Evolutionary conservation across 352 stramenopile species (phyloP).

Genomic region (Pythium aquatile): DNA sequence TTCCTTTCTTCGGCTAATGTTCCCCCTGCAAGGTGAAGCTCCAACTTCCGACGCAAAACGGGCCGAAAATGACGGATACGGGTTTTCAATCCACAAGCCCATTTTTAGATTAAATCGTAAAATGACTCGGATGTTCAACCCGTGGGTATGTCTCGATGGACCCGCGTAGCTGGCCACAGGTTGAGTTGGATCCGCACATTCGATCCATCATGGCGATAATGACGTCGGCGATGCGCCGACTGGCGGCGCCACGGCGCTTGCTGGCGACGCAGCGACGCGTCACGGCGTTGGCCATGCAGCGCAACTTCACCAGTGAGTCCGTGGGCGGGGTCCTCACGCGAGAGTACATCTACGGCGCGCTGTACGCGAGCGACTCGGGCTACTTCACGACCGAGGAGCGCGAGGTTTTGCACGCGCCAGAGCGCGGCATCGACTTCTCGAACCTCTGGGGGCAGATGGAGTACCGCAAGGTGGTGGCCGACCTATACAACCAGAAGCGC

Average conservation of each 20-base stretch:
- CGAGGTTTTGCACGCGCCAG: conserved; percentile 70
- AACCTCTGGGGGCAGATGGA: conserved; percentile 75
- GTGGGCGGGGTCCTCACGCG: conserved; percentile 50
- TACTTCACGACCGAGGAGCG: conserved; percentile 82
- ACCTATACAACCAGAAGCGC: conserved; percentile 63
- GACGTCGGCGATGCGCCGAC: conserved; percentile 8
- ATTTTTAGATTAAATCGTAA: background rate
- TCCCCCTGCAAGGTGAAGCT: conserved; percentile 2
- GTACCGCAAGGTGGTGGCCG: conserved; percentile 59
- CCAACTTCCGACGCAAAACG: background rate
- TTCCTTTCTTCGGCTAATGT: conserved; percentile 2
- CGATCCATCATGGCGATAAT: background rate
- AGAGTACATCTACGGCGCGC: conserved; percentile 80
- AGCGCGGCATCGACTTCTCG: conserved; percentile 63
- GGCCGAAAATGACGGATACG: background rate
- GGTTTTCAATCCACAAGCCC: background rate
- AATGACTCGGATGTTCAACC: background rate
- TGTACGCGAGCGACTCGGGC: conserved; percentile 74
- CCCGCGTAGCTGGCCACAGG: conserved; percentile 8
- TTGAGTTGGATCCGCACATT: background rate
- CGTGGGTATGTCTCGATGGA: background rate
- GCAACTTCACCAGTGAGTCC: background rate
- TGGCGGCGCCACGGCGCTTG: conserved; percentile 2
- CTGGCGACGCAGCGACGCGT: background rate
- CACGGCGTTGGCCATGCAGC: background rate